Evolutionary conservation across 2,329 filamentous ascomycete species (phyloP).

Genomic region (Verticillium longisporum): DNA sequence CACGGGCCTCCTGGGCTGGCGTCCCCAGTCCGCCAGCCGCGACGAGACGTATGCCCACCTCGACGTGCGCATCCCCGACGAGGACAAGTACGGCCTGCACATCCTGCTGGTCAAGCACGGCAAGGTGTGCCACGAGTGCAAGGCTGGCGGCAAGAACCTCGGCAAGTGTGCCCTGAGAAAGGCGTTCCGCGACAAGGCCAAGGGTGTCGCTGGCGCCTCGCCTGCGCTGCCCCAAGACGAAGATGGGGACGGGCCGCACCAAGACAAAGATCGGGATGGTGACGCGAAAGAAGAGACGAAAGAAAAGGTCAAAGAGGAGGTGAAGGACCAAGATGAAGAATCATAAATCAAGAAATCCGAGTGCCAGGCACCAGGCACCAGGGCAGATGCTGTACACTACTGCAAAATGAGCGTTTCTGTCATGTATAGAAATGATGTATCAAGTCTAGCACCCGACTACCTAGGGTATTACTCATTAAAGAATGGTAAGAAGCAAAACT

Average conservation of each 20-base stretch:
- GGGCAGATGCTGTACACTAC: too few species aligned
- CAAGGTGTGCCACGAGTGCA: constrained; percentile 36
- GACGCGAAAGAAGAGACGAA: not conserved
- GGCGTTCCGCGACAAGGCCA: constrained; percentile 25
- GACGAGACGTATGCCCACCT: constrained; percentile 43
- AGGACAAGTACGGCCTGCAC: constrained; percentile 43
- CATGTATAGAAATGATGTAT: not conserved
- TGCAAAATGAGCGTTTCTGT: not conserved
- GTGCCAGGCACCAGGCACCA: too few species aligned
- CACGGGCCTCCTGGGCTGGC: constrained; percentile 41
- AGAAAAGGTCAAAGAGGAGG: not conserved
- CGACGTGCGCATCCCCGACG: constrained; percentile 37
- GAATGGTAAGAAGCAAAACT: not conserved
- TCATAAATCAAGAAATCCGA: too few species aligned
- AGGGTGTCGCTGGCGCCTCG: constrained; percentile 19
- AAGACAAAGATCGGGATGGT: not conserved
- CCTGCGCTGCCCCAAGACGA: not conserved
- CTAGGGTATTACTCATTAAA: not conserved
- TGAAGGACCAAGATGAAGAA: not conserved
- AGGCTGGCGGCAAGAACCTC: constrained; percentile 30
- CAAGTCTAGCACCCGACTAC: not conserved
- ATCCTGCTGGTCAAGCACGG: constrained; percentile 42
- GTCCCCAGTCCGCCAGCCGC: constrained; percentile 29
- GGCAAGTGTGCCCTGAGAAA: constrained; percentile 33
- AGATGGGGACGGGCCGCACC: too few species aligned